A percentile compares a stretch with the other conserved stretches of the same genome.
phyloP scores from a whole-genome alignment of 148 eudicot species.

The Pouteria glomerata region DNA sequence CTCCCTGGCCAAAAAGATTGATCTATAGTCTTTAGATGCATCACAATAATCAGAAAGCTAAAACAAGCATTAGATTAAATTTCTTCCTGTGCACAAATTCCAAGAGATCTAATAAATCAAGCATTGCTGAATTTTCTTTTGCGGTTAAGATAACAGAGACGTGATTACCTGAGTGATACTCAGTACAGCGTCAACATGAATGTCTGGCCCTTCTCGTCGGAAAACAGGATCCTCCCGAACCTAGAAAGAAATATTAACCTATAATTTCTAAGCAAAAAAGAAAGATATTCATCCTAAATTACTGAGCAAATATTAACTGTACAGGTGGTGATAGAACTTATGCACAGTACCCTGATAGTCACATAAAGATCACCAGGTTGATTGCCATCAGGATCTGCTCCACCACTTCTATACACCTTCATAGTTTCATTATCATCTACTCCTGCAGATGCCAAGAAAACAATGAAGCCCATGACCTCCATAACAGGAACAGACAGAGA shows the following conservation, averaged over 20 bases:
- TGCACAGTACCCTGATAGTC: constrained; percentile 50
- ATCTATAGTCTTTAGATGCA: background rate
- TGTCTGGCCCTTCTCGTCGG: constrained; percentile 83
- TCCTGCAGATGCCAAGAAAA: constrained; percentile 48
- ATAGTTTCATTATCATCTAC: constrained; percentile 61
- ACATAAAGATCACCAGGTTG: constrained; percentile 85
- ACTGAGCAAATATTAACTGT: background rate
- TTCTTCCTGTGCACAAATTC: background rate
- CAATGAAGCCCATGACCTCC: background rate
- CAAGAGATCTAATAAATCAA: background rate
- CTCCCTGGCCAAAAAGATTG: background rate
- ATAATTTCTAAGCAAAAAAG: background rate
- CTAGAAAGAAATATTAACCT: constrained; percentile 27
- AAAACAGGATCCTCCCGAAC: constrained; percentile 94
- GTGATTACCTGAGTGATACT: constrained; percentile 70
- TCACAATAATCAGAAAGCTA: background rate
- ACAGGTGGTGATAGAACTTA: background rate
- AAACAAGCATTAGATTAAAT: background rate
- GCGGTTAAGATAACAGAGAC: background rate
- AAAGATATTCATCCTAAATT: background rate
- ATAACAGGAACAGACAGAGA: background rate
- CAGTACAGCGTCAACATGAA: constrained; percentile 81
- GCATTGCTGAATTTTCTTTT: background rate
- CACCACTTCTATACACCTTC: constrained; percentile 71
- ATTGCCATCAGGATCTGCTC: constrained; percentile 94